phyloP scores from a whole-genome alignment of 139 green algal genomes.

The Edaphochlamys debaryana region DNA sequence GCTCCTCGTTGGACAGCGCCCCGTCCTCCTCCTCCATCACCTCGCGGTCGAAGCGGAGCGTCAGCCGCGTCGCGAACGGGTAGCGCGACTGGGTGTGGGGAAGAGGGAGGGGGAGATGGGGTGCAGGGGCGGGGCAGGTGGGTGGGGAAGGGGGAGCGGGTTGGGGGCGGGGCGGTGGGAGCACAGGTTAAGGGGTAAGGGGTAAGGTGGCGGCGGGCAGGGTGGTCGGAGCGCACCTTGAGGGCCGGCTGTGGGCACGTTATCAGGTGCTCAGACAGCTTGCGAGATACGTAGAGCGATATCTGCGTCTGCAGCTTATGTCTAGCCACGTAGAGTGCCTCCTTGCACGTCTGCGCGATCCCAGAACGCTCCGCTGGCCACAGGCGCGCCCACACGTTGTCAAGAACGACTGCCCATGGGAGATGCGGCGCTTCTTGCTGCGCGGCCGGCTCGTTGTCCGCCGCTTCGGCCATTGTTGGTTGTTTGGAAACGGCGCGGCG shows the following conservation, averaged over 20 bases:
- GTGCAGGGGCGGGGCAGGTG: neutral
- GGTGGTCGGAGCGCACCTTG: slow-evolving; percentile 1
- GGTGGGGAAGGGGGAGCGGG: too few relatives aligned
- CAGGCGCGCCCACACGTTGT: slow-evolving; percentile 17
- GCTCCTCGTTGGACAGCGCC: neutral
- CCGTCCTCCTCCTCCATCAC: slow-evolving; percentile 32
- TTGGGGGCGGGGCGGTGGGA: too few relatives aligned
- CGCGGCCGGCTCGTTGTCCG: too few relatives aligned
- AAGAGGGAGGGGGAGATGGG: neutral
- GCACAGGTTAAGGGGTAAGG: too few relatives aligned
- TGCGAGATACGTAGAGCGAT: neutral
- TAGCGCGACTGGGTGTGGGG: slow-evolving; percentile 2
- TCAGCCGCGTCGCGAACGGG: slow-evolving; percentile 29
- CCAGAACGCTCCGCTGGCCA: neutral
- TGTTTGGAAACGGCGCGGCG: too few relatives aligned
- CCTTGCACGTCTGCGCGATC: slow-evolving; percentile 18
- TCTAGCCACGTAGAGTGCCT: neutral
- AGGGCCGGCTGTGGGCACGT: neutral
- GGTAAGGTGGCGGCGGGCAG: too few relatives aligned
- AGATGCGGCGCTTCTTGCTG: neutral
- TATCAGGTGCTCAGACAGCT: neutral
- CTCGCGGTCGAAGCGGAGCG: slow-evolving; percentile 5
- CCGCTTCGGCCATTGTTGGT: too few relatives aligned
- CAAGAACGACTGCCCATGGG: slow-evolving; percentile 12
- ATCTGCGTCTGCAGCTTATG: slow-evolving; percentile 7